Evolutionary conservation across 108 stramenopile species (phyloP).

Genomic region (Fragilaria radians): DNA sequence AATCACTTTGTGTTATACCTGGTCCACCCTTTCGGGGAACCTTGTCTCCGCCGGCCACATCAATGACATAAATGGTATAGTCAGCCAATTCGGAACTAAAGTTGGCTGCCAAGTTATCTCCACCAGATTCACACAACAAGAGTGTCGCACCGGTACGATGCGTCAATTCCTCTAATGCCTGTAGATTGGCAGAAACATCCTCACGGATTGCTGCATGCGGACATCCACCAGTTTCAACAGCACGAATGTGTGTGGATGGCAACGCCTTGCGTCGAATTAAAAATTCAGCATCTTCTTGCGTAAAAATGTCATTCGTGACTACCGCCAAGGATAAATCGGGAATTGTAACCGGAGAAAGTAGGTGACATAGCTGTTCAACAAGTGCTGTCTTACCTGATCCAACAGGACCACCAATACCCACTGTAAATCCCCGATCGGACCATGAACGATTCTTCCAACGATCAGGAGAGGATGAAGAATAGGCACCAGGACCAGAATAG

Average conservation of each 20-base stretch:
- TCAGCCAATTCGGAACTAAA: constrained; percentile 94
- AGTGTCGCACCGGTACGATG: constrained; percentile 20
- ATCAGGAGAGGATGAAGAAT: constrained; percentile 2
- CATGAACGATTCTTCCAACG: constrained; percentile 23
- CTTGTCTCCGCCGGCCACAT: constrained; percentile 98
- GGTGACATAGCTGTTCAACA: constrained; percentile 64
- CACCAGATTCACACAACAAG: constrained; percentile 91
- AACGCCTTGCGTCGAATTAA: constrained; percentile 77
- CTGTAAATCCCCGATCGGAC: constrained; percentile 76
- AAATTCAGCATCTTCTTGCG: constrained; percentile 97
- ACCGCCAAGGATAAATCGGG: constrained; percentile 42
- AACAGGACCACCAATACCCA: constrained; percentile 93
- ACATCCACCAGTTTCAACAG: constrained; percentile 98
- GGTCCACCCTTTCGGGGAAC: constrained; percentile 98
- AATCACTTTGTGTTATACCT: constrained; percentile 93
- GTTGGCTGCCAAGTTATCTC: constrained; percentile 97
- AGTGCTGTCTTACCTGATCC: constrained; percentile 87
- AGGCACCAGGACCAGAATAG: constrained; percentile 25
- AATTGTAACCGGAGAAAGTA: constrained; percentile 32
- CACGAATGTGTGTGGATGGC: constrained; percentile 61
- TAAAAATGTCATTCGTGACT: constrained; percentile 99
- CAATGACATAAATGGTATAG: constrained; percentile 97
- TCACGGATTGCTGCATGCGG: constrained; percentile 96
- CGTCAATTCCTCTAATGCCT: constrained; percentile 89
- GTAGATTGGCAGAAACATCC: constrained; percentile 93